Evolutionary conservation across 495 filamentous ascomycete species (phyloP).

Genomic region (Hypomontagnella submonticulosa): DNA sequence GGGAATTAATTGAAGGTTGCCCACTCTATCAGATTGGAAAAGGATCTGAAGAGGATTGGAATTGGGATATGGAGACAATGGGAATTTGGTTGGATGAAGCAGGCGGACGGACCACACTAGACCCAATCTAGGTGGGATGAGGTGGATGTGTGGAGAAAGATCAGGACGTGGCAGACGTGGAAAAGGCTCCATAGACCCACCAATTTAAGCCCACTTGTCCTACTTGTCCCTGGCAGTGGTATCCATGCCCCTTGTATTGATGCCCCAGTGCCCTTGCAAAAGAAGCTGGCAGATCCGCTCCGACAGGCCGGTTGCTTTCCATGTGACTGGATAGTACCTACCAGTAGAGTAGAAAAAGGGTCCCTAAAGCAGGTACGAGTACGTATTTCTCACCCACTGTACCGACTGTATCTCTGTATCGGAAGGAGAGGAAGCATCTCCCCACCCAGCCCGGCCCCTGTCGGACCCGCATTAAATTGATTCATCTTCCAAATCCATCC

Average conservation of each 20-base stretch:
- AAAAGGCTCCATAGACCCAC: conserved; percentile 5
- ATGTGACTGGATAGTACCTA: conserved; percentile 21
- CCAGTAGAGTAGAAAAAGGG: conserved; percentile 16
- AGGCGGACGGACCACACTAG: conserved; percentile 13
- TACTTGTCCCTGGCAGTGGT: conserved; percentile 17
- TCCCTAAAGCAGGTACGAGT: conserved; percentile 38
- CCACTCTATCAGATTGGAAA: conserved; percentile 31
- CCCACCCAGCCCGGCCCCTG: conserved; percentile 22
- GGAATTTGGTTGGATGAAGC: conserved; percentile 20
- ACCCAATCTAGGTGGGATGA: conserved; percentile 8
- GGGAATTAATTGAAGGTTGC: conserved; percentile 16
- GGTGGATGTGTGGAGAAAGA: conserved; percentile 31
- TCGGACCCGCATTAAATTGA: conserved; percentile 38
- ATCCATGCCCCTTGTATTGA: too few species aligned
- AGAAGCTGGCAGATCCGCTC: conserved; percentile 35
- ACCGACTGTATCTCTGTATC: neutral
- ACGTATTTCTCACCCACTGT: conserved; percentile 17
- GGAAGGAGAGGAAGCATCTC: conserved; percentile 27
- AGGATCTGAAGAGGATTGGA: conserved; percentile 34
- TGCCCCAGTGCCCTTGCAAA: conserved; percentile 21
- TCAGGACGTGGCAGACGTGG: conserved; percentile 40
- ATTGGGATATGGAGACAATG: conserved; percentile 19
- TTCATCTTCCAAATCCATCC: conserved; percentile 33
- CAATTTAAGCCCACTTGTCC: neutral
- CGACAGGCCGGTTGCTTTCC: conserved; percentile 27